Evolutionary conservation across 2,329 filamentous ascomycete species (phyloP), one percentile per base, ranked within the genome.

Genomic region (Orbilia oligospora): DNA sequence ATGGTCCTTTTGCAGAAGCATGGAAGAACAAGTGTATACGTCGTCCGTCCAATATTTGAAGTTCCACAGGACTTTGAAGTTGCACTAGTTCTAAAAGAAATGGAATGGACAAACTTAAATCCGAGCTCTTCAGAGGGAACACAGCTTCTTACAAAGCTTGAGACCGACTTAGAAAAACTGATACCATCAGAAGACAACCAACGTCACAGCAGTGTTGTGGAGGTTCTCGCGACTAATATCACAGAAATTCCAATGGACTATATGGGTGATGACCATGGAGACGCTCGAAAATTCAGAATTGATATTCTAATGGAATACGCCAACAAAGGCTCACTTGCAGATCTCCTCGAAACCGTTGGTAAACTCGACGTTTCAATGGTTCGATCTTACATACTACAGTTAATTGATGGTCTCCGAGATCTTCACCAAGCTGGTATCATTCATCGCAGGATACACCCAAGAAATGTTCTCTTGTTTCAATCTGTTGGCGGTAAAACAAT

Each of bases 331-430:
- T 93, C 94, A 0, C 86, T 99, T 14, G 89, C 91, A 30, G 93
- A 97, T 81, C 87, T 97, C 20, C 87, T 99, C 33, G 91, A 95
- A 71, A 89, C 95, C 77, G 90, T 93, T 49, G 93, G 92, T 3
- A 89, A 89, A 33, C 86, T 97, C 64, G 89, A 91, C 49, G 88
- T 92, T 65, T 89, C 89, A 80, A 94, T 91, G 83, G 91, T 94
- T 53, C 91, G 94, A 67, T 91, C 93, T 24, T 98, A 94, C 91
- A 96, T 93, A n/a, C 90, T 94, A 76, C 93, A 97, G 82, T 87
- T 99, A 18, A 88, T 99, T 27, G 93, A 97, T 85, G 96, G 91
- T 0, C 86, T 99, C 30, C 92, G 93, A 75, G 97, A 92, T 83
- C 89, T 97, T 66, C 95, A 98, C 84, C 91, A 91, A 80, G 91